phyloP scores from a whole-genome alignment of 2,329 filamentous ascomycete genomes.

The Monosporascus ibericus region DNA sequence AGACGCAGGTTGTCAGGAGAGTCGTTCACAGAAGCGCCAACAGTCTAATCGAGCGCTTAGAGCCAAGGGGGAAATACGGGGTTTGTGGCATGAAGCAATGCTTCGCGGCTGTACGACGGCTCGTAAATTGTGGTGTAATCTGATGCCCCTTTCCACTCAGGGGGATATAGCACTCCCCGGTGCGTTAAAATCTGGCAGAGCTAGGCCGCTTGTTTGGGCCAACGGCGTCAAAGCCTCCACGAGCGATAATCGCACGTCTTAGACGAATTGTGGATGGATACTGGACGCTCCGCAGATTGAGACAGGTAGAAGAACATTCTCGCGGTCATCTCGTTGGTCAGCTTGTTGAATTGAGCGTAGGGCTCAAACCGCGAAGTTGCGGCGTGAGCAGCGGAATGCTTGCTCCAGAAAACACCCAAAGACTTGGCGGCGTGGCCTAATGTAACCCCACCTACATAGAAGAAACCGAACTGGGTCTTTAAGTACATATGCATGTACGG shows the following conservation, averaged over 20 bases:
- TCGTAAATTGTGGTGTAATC: conserved; percentile 17
- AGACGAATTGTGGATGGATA: background rate
- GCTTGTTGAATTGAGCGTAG: no score
- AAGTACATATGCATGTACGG: no score
- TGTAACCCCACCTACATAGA: no score
- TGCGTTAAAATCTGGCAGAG: conserved; percentile 12
- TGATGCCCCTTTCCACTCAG: conserved; percentile 7
- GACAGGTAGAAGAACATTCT: background rate
- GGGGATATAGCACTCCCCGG: conserved; percentile 1
- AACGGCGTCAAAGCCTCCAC: conserved; percentile 5
- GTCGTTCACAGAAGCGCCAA: background rate
- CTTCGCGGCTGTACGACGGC: conserved; percentile 10
- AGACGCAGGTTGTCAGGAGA: background rate
- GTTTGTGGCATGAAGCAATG: conserved; percentile 8
- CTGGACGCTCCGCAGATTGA: background rate
- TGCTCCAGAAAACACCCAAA: no score
- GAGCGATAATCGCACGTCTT: background rate
- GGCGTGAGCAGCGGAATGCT: no score
- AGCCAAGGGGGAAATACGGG: background rate
- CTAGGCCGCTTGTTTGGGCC: conserved; percentile 16
- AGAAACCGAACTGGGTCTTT: no score
- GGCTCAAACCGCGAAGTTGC: no score
- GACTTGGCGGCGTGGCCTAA: no score
- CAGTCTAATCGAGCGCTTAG: background rate
- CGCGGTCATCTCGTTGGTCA: background rate